Conservation (phyloP, 768 basidiomycete genomes). For the Suillus subluteus region DNA sequence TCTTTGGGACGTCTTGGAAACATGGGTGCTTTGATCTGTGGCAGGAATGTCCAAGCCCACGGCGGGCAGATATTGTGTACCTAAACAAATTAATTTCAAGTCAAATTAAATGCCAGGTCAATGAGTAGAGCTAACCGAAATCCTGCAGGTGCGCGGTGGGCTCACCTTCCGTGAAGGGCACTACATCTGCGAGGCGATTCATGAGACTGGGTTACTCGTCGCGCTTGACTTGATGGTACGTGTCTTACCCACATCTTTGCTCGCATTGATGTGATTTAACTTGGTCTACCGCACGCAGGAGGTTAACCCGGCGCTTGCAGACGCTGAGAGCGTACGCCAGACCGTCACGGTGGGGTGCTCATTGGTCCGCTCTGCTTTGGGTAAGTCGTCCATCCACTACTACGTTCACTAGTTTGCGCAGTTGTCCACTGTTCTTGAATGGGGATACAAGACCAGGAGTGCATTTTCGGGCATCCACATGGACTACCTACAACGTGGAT, state of each 20-base stretch:
- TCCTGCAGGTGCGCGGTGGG: conserved; percentile 80
- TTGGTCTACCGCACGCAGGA: conserved; percentile 53
- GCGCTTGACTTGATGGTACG: conserved; percentile 92
- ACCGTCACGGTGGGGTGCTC: conserved; percentile 93
- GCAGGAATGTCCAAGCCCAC: background rate
- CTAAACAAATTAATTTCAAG: background rate
- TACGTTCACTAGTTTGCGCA: background rate
- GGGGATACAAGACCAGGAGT: background rate
- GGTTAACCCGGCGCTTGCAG: conserved; percentile 93
- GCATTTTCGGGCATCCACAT: background rate
- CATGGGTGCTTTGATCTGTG: background rate
- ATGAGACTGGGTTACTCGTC: conserved; percentile 91
- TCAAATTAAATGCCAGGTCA: conserved; percentile 14
- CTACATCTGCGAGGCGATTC: conserved; percentile 92
- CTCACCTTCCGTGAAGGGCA: conserved; percentile 98
- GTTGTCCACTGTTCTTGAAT: background rate
- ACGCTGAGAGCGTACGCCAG: conserved; percentile 73
- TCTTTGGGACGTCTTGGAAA: background rate
- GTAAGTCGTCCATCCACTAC: conserved; percentile 44
- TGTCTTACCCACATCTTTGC: conserved; percentile 3
- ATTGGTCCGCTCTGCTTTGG: conserved; percentile 79
- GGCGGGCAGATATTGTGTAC: background rate
- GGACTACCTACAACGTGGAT: background rate
- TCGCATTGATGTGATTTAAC: background rate
- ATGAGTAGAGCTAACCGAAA: conserved; percentile 5